Evolutionary conservation across 768 basidiomycete genomes (phyloP), one percentile per base, ranked within the genome.

Genomic region (Bullera alba): DNA sequence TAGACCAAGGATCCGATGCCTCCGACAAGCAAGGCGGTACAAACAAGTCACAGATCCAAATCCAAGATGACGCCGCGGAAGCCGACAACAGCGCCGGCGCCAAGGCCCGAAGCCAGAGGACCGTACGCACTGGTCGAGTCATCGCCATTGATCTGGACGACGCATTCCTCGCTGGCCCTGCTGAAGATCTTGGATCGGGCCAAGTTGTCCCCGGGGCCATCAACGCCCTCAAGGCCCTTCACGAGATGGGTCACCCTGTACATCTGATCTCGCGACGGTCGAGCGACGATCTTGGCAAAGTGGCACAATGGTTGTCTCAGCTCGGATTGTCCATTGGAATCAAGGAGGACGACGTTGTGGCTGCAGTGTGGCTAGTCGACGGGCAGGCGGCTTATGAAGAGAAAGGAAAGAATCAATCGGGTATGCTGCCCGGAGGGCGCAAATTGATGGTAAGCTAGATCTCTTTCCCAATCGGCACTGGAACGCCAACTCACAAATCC

Each of bases 221-320:
- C 5, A n/a, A 21, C 4, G 56, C 50, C 12, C 54, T 67, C 25
- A 32, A 34, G 27, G 36, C 29, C 2, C 52, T 67, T 21, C 62
- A 56, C 21, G 29, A 37, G 12, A 30, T 61, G 2, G 65, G 65
- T 14, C 69, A 70, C 37, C 60, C 58, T 4, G 27, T 70, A 5
- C 65, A 70, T 52, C 56, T 70, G 37, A 57, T 70, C 52, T 65
- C 61, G 5, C 56, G 61, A 0, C 57, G 69, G 3, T 46, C 63
- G 4, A 30, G 34, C 16, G 15, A 37, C 15, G 49, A 51, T 12
- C 37, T 49, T 17, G n/a, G 46, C 19, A 44, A 48, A 6, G 48
- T 67, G 21, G 17, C 45, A 2, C 44, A 54, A 2, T 70, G 69
- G 69, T 54, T 67, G n/a, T 21, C 16, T 1, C 19, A 48, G 35